These are phyloP conservation scores for Ceratocystiopsis minuta DNA, from an alignment of 2,329 filamentous ascomycete genomes.

Conservation along the genomic window DNA sequence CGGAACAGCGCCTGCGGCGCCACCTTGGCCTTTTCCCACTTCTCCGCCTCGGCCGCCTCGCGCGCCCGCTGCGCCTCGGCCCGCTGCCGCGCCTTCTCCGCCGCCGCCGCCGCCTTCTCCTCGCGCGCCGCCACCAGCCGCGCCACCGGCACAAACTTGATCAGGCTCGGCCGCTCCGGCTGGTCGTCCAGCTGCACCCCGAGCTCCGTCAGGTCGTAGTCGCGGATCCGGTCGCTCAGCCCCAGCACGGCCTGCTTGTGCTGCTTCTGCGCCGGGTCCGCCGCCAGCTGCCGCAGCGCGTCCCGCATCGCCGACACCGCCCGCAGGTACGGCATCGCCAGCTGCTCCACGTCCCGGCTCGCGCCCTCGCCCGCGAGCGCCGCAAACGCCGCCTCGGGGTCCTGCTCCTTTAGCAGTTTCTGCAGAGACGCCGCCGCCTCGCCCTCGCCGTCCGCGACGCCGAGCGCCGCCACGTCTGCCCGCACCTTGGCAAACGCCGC, in stretches of 20 bases:
- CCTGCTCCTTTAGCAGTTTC: constrained; percentile 3
- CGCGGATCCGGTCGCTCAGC: constrained; percentile 47
- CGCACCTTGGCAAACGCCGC: constrained; percentile 5
- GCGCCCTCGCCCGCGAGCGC: background rate
- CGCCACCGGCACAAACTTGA: constrained; percentile 43
- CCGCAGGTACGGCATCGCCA: constrained; percentile 41
- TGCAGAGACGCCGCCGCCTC: background rate
- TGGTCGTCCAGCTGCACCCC: constrained; percentile 57
- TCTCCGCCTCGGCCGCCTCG: constrained; percentile 14
- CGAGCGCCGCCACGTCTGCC: constrained; percentile 7
- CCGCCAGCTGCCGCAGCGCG: constrained; percentile 16
- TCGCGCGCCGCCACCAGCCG: constrained; percentile 32
- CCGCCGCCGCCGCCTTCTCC: constrained; percentile 32
- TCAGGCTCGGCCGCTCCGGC: constrained; percentile 35
- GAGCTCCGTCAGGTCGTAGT: constrained; percentile 45
- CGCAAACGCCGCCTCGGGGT: constrained; percentile 4
- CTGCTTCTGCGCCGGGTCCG: background rate
- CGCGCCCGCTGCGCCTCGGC: constrained; percentile 25
- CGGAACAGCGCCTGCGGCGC: constrained; percentile 17
- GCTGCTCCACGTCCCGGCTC: constrained; percentile 6
- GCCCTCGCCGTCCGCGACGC: background rate
- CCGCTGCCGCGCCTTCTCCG: constrained; percentile 28
- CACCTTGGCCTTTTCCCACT: constrained; percentile 12
- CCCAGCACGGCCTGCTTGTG: constrained; percentile 22
- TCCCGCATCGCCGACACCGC: constrained; percentile 26